These are phyloP conservation scores for Kodamaea arcana DNA, from an alignment of 1,139 yeast species.

Conservation along the genomic window DNA sequence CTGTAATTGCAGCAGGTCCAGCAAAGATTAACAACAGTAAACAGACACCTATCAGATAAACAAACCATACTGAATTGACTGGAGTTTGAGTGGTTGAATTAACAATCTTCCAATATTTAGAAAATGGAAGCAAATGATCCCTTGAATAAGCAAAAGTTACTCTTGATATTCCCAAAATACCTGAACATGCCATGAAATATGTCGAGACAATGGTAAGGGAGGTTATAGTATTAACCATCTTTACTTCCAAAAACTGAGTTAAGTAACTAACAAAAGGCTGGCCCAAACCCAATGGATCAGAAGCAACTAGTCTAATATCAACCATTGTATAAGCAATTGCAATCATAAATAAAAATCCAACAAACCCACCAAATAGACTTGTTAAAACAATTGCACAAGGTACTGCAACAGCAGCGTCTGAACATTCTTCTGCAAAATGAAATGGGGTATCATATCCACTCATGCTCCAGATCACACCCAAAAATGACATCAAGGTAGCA, in stretches of 20 bases:
- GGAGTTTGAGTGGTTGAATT: slow-evolving; percentile 59
- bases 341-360: slow-evolving; percentile 61
- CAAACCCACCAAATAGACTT: slow-evolving; percentile 53
- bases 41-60: slow-evolving; percentile 53
- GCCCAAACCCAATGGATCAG: slow-evolving; percentile 50
- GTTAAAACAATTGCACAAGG: slow-evolving; percentile 66
- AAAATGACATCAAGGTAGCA: slow-evolving; percentile 54
- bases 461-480: slow-evolving; percentile 73
- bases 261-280: slow-evolving; percentile 65
- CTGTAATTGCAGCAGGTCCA: slow-evolving; percentile 65
- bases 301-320: slow-evolving; percentile 46
- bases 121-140: slow-evolving; percentile 64
- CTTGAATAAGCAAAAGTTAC: slow-evolving; percentile 67
- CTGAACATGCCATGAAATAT: slow-evolving; percentile 63
- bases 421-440: slow-evolving; percentile 68
- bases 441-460: slow-evolving; percentile 73
- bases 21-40: slow-evolving; percentile 58
- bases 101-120: slow-evolving; percentile 50
- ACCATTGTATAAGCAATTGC: slow-evolving; percentile 64
- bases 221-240: slow-evolving; percentile 48
- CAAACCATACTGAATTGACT: slow-evolving; percentile 64
- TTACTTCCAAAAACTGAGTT: slow-evolving; percentile 44
- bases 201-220: slow-evolving; percentile 56
- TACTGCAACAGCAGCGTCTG: slow-evolving; percentile 58
- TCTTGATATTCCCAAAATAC: slow-evolving; percentile 66